phyloP scores from a whole-genome alignment of 163 green algal species.

The Scenedesmus sp. region DNA sequence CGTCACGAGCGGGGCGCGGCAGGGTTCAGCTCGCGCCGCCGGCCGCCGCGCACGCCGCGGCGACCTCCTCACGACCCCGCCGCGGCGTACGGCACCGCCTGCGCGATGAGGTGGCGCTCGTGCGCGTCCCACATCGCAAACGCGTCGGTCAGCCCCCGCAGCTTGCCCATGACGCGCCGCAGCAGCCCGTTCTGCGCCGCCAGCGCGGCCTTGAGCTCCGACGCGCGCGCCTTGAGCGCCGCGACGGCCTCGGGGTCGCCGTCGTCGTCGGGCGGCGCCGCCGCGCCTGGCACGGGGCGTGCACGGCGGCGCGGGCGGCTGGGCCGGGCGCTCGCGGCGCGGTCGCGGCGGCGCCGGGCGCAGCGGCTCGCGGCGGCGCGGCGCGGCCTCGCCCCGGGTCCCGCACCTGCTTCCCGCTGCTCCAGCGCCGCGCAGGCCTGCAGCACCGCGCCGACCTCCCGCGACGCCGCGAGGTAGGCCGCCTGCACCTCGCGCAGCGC shows the following conservation, averaged over 20 bases:
- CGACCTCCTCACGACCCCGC: too few species aligned
- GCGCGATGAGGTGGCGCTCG: slow-evolving; percentile 13
- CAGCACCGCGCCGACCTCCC: slow-evolving; percentile 15
- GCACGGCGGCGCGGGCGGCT: not conserved
- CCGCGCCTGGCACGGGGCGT: not conserved
- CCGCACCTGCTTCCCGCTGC: slow-evolving; percentile 15
- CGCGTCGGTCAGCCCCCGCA: slow-evolving; percentile 39
- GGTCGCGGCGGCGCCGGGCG: not conserved
- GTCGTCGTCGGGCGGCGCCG: not conserved
- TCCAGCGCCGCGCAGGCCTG: slow-evolving; percentile 34
- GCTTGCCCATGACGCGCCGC: slow-evolving; percentile 38
- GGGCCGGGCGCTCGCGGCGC: not conserved
- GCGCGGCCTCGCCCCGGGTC: too few species aligned
- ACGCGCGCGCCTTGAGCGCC: slow-evolving; percentile 8
- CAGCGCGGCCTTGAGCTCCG: not conserved
- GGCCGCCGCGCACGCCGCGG: too few species aligned
- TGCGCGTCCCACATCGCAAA: slow-evolving; percentile 48
- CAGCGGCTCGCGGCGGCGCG: too few species aligned
- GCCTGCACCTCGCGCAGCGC: slow-evolving; percentile 16
- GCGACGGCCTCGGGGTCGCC: not conserved
- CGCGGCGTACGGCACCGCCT: slow-evolving; percentile 19
- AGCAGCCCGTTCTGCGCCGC: slow-evolving; percentile 23
- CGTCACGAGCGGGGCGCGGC: too few species aligned
- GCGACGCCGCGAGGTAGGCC: slow-evolving; percentile 6
- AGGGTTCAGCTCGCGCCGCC: slow-evolving; percentile 1